Percentiles rank a stretch among this genome's conserved stretches.
Conservation (phyloP, 352 stramenopile species). For the Globisporangium heterothallicum region DNA sequence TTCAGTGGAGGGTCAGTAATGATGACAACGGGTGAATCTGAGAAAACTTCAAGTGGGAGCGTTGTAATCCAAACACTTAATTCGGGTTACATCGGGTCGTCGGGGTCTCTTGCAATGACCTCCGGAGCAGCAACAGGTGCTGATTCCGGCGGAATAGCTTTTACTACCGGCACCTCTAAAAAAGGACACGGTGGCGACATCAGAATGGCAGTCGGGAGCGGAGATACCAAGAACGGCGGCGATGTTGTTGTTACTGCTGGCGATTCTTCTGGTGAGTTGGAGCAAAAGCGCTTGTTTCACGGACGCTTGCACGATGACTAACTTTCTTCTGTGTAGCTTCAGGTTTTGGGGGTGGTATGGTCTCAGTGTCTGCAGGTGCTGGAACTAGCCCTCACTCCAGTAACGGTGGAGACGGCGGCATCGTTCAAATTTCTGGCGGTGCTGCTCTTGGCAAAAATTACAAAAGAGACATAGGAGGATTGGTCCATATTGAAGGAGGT, state of each 20-base stretch:
- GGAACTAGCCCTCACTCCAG: slow-evolving; percentile 34
- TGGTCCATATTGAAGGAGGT: slow-evolving; percentile 59
- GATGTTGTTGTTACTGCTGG: slow-evolving; percentile 64
- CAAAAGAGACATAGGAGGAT: slow-evolving; percentile 42
- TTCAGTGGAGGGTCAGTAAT: slow-evolving; percentile 44
- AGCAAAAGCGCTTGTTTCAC: not conserved
- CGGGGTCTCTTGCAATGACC: slow-evolving; percentile 37
- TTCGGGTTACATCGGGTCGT: slow-evolving; percentile 38
- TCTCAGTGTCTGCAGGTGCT: slow-evolving; percentile 44
- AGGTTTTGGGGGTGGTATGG: slow-evolving; percentile 31
- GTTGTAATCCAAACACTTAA: slow-evolving; percentile 55
- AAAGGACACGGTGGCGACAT: slow-evolving; percentile 45
- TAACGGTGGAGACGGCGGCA: slow-evolving; percentile 61
- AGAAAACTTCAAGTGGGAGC: slow-evolving; percentile 51
- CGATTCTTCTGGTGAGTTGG: slow-evolving; percentile 48
- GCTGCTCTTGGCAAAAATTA: slow-evolving; percentile 43
- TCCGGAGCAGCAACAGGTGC: slow-evolving; percentile 29
- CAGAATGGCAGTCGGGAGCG: slow-evolving; percentile 23
- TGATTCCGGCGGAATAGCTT: slow-evolving; percentile 25
- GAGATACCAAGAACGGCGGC: slow-evolving; percentile 31
- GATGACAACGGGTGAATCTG: slow-evolving; percentile 52
- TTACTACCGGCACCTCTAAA: slow-evolving; percentile 28
- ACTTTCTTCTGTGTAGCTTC: slow-evolving; percentile 23
- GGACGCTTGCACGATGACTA: slow-evolving; percentile 6
- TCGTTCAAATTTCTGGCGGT: slow-evolving; percentile 46